A percentile compares a stretch with the other conserved stretches of the same genome.
These are phyloP conservation scores for Tylopilus sp. DNA, from an alignment of 1,284 basidiomycete genomes.

Conservation along the genomic window DNA sequence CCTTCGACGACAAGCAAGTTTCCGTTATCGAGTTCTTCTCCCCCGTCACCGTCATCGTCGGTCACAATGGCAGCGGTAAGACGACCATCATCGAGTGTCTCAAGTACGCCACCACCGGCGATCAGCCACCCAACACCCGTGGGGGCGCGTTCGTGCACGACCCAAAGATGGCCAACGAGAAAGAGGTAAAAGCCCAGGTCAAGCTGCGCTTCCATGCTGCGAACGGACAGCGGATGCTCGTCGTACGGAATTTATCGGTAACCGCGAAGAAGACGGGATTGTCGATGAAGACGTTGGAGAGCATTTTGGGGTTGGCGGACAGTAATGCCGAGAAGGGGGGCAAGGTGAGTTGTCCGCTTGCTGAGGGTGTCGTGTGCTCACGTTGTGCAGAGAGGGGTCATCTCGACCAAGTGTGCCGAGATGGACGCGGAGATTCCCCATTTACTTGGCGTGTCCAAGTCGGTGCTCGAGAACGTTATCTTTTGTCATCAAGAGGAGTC, in stretches of 20 bases:
- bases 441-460: slow-evolving; percentile 95
- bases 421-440: slow-evolving; percentile 96
- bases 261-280: slow-evolving; percentile 92
- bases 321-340: slow-evolving; percentile 74
- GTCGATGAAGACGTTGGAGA: slow-evolving; percentile 99
- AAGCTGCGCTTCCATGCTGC: slow-evolving; percentile 94
- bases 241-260: slow-evolving; percentile 93
- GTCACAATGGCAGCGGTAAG: slow-evolving; percentile 98
- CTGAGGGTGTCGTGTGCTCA: not conserved
- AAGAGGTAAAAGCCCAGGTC: slow-evolving; percentile 98
- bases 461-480: slow-evolving; percentile 98
- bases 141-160: slow-evolving; percentile 99
- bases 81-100: slow-evolving; percentile 99
- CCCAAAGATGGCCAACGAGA: slow-evolving; percentile 98
- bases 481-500: slow-evolving; percentile 99
- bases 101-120: slow-evolving; percentile 98
- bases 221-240: slow-evolving; percentile 91
- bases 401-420: slow-evolving; percentile 97
- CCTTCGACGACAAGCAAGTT: slow-evolving; percentile 95
- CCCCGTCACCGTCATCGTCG: slow-evolving; percentile 98
- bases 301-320: slow-evolving; percentile 84
- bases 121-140: slow-evolving; percentile 97
- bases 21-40: slow-evolving; percentile 98
- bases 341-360: slow-evolving; percentile 65
- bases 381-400: slow-evolving; percentile 75